Base-by-base conservation (phyloP, 2,329 filamentous ascomycete species). In the Fusarium hostae region DNA sequence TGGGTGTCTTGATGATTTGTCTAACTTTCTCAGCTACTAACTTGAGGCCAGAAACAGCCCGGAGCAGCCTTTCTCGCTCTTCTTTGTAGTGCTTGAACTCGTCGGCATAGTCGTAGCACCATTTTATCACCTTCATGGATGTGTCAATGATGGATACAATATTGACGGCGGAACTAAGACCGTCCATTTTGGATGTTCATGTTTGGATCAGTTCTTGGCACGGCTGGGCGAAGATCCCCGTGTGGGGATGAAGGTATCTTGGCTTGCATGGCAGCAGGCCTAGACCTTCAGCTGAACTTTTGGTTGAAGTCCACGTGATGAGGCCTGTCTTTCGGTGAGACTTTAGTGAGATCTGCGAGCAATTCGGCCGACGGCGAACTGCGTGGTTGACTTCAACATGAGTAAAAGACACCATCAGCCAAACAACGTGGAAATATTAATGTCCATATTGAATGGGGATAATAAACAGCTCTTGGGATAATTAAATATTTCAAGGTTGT, bases 71-170 rank as follows among this genome's bases (percentile, higher is more conserved):
- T 6, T 15, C n/a, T 10, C 45, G 45, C 30, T 50, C 45, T 13
- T 50, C 13, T 16, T 50, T 34, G 15, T 34, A 34, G n/a, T 32
- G 13, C 30, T 34, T 50, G n/a, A 50, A 35, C n/a, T 50, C 45
- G n/a, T 50, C 30, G 8, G 30, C 45, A 20, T 50, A 50, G 12
- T 50, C 30, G n/a, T 35, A 50, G 30, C 45, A 50, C 45, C 45
- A 50, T 22, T 32, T 34, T 5, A 50, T 50, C 13, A 50, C 45
- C 13, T 50, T 50, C n/a, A 50, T 22, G 3, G 45, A 34, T 2
- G 45, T 50, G 45, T 50, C 45, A 11, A 50, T 50, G 20, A 34
- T 50, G 11, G 30, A 50, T n/a, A 50, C 24, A 30, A 50, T 50
- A 30, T 50, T 35, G 8, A 50, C 30, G 5, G 30, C 45, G 13